These are phyloP conservation scores for Gnaphalium uliginosum DNA, from an alignment of 129 eudicot genomes.

Conservation along the genomic window DNA sequence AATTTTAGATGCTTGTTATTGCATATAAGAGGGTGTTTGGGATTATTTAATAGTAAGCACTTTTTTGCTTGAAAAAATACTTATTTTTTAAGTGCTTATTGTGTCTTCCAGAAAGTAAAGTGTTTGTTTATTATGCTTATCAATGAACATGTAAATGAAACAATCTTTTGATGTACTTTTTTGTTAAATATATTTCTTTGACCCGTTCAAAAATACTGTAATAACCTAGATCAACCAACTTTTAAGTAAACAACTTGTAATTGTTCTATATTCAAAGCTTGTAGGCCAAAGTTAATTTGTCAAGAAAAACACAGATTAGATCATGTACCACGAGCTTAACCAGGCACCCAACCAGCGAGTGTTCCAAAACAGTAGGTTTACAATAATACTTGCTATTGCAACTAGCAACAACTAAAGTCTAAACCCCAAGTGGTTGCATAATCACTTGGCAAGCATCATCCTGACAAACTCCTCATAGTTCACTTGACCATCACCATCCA, in stretches of 20 bases:
- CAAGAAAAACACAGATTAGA: neutral
- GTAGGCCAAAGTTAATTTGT: neutral
- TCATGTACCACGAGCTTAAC: neutral
- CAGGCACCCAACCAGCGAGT: neutral
- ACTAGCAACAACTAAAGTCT: constrained; percentile 2
- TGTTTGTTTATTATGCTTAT: no score
- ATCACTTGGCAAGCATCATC: constrained; percentile 50
- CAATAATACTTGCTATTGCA: neutral
- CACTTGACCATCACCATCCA: constrained; percentile 57
- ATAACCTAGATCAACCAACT: no score
- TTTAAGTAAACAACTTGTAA: neutral
- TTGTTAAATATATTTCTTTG: neutral
- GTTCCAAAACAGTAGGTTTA: neutral
- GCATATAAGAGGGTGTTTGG: no score
- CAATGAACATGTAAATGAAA: no score
- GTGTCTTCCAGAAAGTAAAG: no score
- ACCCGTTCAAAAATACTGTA: no score
- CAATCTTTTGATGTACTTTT: neutral
- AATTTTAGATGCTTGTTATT: no score
- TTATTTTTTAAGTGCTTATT: no score
- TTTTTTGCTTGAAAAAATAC: no score
- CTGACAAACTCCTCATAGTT: constrained; percentile 53
- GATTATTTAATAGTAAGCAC: no score
- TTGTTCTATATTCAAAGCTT: neutral
- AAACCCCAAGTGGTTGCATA: neutral